A percentile compares a stretch with the other conserved stretches of the same genome.
phyloP scores from a whole-genome alignment of 2,329 filamentous ascomycete genomes.

The Leptographium wingfieldii region DNA sequence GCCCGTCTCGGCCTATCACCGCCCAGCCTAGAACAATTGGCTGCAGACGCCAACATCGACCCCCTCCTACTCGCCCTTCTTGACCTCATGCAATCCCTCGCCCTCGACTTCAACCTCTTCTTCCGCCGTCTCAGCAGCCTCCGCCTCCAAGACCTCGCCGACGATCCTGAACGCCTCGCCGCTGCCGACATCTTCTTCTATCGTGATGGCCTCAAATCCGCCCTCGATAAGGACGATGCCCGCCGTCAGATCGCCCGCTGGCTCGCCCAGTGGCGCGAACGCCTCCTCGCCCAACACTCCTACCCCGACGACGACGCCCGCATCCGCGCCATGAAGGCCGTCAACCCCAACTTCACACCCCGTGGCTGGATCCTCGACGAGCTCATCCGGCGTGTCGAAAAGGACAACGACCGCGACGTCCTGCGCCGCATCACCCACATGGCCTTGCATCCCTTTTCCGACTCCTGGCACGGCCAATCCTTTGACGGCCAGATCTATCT shows the following conservation, averaged over 20 bases:
- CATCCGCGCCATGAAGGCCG: conserved; percentile 61
- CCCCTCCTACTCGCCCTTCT: conserved; percentile 69
- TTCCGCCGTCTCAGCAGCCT: conserved; percentile 68
- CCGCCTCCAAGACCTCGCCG: conserved; percentile 48
- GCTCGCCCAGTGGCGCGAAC: conserved; percentile 65
- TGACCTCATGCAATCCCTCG: conserved; percentile 66
- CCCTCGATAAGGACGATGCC: conserved; percentile 36
- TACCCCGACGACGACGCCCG: conserved; percentile 43
- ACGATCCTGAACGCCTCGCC: conserved; percentile 49
- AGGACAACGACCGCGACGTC: conserved; percentile 67
- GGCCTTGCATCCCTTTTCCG: conserved; percentile 72
- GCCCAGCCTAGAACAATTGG: neutral
- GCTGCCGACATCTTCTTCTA: conserved; percentile 69
- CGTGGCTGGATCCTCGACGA: conserved; percentile 90
- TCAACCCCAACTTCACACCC: conserved; percentile 89
- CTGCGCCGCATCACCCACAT: conserved; percentile 69
- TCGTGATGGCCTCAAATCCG: conserved; percentile 48
- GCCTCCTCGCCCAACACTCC: conserved; percentile 60
- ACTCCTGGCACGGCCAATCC: conserved; percentile 49
- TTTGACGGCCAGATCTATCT: conserved; percentile 36
- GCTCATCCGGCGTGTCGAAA: conserved; percentile 78
- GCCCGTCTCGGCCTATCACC: conserved; percentile 55
- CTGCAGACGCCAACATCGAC: conserved; percentile 56
- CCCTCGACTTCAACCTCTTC: conserved; percentile 89
- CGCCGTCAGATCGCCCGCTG: conserved; percentile 59